Evolutionary conservation across 495 filamentous ascomycete genomes (phyloP).

Genomic region (Podospora tetraspora): DNA sequence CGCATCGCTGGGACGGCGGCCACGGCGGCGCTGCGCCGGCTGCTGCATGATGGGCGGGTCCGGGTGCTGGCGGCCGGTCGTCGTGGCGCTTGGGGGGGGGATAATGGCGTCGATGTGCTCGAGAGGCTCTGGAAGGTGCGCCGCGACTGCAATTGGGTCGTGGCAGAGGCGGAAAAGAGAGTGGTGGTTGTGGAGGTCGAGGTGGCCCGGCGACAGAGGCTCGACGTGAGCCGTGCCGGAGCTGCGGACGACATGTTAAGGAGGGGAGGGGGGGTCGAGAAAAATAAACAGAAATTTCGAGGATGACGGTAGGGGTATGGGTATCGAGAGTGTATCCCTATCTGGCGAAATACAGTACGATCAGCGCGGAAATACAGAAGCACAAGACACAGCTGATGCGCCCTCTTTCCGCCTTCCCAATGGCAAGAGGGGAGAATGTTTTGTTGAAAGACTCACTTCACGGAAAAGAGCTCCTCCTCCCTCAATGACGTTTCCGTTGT

Average conservation of each 20-base stretch:
- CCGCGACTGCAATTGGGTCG: slow-evolving; percentile 10
- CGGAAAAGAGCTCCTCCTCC: not conserved
- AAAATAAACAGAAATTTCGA: not conserved
- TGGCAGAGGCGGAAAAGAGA: not conserved
- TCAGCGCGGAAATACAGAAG: not conserved
- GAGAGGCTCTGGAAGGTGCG: slow-evolving; percentile 21
- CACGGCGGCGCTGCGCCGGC: not conserved
- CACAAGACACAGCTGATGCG: not conserved
- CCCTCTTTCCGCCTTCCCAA: not conserved
- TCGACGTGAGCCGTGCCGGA: slow-evolving; percentile 25
- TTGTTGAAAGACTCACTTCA: not conserved
- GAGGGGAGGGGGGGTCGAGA: not conserved
- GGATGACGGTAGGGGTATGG: not conserved
- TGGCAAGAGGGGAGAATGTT: not conserved
- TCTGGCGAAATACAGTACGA: not conserved
- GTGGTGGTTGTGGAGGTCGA: slow-evolving; percentile 10
- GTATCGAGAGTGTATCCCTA: not conserved
- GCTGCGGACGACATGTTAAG: slow-evolving; percentile 16
- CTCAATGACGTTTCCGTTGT: slow-evolving; percentile 26
- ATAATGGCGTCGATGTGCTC: slow-evolving; percentile 2
- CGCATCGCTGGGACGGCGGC: not conserved
- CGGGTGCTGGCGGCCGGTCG: not conserved
- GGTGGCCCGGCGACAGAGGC: slow-evolving; percentile 27
- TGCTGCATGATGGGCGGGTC: not conserved
- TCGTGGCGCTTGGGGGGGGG: not conserved